Evolutionary conservation across 768 basidiomycete genomes (phyloP).

Genomic region (Auriscalpium microsporum): DNA sequence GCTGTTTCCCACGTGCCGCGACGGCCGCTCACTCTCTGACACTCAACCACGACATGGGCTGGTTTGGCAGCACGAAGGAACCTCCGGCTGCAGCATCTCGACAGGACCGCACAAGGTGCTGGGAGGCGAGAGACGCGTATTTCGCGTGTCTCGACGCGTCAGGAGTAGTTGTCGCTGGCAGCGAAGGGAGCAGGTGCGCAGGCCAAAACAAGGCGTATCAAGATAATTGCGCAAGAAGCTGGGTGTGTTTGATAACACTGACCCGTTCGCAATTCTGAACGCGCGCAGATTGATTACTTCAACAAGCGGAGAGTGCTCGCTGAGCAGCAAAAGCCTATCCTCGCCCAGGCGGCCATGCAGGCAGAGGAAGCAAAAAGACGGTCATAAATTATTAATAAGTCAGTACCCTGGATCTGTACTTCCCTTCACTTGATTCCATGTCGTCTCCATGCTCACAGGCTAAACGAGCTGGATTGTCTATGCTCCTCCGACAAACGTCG

Average conservation of each 20-base stretch:
- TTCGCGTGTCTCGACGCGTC: conserved; percentile 73
- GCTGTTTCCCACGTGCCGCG: too few species aligned
- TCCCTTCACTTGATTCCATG: too few species aligned
- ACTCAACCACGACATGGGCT: conserved; percentile 18
- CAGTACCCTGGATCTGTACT: too few species aligned
- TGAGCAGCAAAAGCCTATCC: conserved; percentile 66
- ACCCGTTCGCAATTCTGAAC: neutral
- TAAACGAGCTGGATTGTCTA: too few species aligned
- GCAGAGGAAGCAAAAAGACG: conserved; percentile 23
- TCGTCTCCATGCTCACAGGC: too few species aligned
- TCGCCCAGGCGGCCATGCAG: conserved; percentile 39
- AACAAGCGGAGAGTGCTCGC: conserved; percentile 82
- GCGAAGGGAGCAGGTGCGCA: conserved; percentile 54
- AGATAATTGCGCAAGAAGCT: conserved; percentile 75
- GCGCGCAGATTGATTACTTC: conserved; percentile 80
- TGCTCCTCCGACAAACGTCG: too few species aligned
- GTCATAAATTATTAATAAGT: conserved; percentile 9
- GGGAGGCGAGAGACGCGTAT: conserved; percentile 78
- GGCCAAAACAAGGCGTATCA: conserved; percentile 54
- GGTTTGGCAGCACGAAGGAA: conserved; percentile 29
- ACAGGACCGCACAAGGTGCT: conserved; percentile 72
- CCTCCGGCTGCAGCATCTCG: conserved; percentile 38
- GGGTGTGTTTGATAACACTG: conserved; percentile 45
- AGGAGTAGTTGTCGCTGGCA: conserved; percentile 66
- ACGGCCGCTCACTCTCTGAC: neutral